Percentiles rank a stretch among this genome's conserved stretches.
phyloP scores from a whole-genome alignment of 139 green algal genomes.

The Ulvella scutata region DNA sequence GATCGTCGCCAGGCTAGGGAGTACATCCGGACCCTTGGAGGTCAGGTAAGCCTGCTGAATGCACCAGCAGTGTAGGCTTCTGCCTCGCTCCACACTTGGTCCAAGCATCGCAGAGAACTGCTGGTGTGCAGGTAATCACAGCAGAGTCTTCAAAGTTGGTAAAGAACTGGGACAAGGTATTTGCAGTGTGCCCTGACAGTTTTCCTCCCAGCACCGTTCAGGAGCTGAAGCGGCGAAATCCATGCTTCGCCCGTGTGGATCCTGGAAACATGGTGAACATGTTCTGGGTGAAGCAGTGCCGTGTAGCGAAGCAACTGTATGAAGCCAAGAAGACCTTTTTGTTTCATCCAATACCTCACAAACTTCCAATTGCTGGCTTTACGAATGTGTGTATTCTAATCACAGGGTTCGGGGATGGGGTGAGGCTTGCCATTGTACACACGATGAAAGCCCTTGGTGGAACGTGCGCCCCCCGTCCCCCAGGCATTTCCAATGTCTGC shows the following conservation, averaged over 20 bases:
- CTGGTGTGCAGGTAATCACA: background rate
- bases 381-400: background rate
- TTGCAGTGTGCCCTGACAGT: background rate
- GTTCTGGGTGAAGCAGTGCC: background rate
- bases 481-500: no score
- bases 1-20: background rate
- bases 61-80: no score
- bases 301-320: background rate
- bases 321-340: background rate
- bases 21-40: background rate
- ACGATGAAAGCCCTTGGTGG: background rate
- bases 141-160: background rate
- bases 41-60: no score
- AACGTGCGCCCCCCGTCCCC: no score
- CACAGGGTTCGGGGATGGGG: background rate
- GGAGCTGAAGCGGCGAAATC: background rate
- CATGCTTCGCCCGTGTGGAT: background rate
- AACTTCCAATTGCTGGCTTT: background rate
- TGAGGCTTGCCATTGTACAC: background rate
- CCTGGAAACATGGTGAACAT: background rate
- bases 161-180: background rate
- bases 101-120: no score
- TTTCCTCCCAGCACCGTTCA: background rate
- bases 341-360: background rate
- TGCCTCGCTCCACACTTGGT: no score